These are phyloP conservation scores for Diutina rugosa DNA, from an alignment of 1,139 yeast species.

Conservation along the genomic window DNA sequence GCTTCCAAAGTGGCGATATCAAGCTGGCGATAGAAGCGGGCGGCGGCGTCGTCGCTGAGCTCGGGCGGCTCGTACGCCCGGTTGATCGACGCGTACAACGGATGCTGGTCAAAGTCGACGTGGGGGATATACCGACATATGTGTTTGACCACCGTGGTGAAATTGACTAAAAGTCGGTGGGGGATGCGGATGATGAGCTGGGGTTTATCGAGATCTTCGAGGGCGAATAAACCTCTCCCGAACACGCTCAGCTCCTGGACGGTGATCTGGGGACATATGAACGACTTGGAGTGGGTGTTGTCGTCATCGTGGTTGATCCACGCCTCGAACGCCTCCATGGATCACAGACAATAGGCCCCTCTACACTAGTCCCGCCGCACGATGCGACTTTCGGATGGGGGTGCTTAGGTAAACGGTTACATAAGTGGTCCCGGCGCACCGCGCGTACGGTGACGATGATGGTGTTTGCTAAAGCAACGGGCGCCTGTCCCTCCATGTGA, in stretches of 20 bases:
- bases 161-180: constrained; percentile 45
- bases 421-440: not conserved
- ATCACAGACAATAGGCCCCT: not conserved
- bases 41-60: constrained; percentile 12
- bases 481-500: not conserved
- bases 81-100: constrained; percentile 8
- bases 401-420: not conserved
- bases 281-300: constrained; percentile 13
- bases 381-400: not conserved
- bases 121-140: constrained; percentile 13
- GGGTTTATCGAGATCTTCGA: constrained; percentile 16
- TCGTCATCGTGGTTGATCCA: constrained; percentile 4
- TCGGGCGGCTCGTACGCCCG: constrained; percentile 12
- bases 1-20: constrained; percentile 15
- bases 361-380: not conserved
- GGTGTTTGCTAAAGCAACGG: not conserved
- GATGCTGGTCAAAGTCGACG: constrained; percentile 4
- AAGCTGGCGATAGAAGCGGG: constrained; percentile 21
- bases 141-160: constrained; percentile 37
- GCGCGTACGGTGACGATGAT: not conserved
- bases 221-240: constrained; percentile 56
- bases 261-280: constrained; percentile 17
- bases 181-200: constrained; percentile 45
- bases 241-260: constrained; percentile 19
- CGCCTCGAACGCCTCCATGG: not conserved